Evolutionary conservation across 2,329 filamentous ascomycete genomes (phyloP).

Genomic region (Alternaria postmessia): DNA sequence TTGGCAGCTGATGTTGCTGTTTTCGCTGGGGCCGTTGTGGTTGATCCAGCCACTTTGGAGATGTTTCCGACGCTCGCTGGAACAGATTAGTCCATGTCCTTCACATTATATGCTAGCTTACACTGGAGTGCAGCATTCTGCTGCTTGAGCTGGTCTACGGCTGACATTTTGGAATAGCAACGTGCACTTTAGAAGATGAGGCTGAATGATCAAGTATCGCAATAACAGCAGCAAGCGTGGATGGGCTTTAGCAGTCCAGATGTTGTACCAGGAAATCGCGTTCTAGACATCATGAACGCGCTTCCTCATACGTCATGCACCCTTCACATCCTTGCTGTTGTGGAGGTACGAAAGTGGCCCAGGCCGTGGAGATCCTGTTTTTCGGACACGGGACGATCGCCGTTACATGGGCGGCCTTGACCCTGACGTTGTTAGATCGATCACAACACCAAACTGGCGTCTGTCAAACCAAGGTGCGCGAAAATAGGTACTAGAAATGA

Average conservation of each 20-base stretch:
- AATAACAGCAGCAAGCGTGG: neutral
- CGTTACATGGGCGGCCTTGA: constrained; percentile 17
- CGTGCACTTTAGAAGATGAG: neutral
- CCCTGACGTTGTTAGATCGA: constrained; percentile 15
- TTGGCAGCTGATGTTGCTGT: constrained; percentile 26
- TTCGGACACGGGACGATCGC: constrained; percentile 25
- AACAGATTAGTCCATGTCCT: constrained; percentile 8
- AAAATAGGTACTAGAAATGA: neutral
- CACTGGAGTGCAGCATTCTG: constrained; percentile 54
- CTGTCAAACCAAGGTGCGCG: neutral
- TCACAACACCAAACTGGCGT: neutral
- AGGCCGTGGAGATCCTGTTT: constrained; percentile 31
- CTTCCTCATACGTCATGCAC: constrained; percentile 29
- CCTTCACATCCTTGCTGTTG: constrained; percentile 22
- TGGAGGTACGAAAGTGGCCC: constrained; percentile 18
- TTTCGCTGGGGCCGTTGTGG: constrained; percentile 33
- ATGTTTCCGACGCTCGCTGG: constrained; percentile 42
- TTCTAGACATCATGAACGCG: constrained; percentile 22
- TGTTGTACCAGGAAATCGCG: constrained; percentile 6
- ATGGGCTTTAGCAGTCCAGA: neutral
- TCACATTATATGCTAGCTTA: constrained; percentile 26
- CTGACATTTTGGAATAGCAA: constrained; percentile 37
- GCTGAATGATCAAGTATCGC: neutral
- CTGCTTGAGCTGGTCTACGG: constrained; percentile 52
- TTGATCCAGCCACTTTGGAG: constrained; percentile 36